Evolutionary conservation across 805 yeast species (phyloP), one percentile per base, ranked within the genome.

Genomic region (Debaryomyces hansenii): DNA sequence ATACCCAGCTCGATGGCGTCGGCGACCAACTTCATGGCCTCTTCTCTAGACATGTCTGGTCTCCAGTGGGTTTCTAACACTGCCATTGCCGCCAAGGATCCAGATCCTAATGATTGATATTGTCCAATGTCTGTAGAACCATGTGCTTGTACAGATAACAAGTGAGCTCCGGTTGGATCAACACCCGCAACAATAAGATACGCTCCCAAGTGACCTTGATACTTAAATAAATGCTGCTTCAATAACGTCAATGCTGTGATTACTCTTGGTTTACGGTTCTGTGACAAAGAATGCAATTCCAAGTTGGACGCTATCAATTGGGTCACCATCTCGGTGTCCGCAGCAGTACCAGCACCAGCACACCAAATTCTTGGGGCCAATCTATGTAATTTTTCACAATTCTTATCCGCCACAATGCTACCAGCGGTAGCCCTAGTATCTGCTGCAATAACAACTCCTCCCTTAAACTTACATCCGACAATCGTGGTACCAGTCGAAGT

Each of bases 311-410:
- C 82, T 56, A 90, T 90, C 62, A 94, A 77, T 67, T 90, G 96
- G 4, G 99, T 94, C 34, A 94, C 98, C 83, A 90, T 90, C 67
- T 94, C 98, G 10, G 97, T 94, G 66, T 94, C 99, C 6, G 99
- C 98, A 27, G 99, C 99, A n/a, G 99, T 94, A 67, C 99, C 99
- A 3, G 99, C 99, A 60, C 99, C 99, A 43, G 99, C 99, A 83
- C 99, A 92, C 97, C 97, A 92, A 64, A 91, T 90, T 61, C 79
- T 80, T 8, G 97, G 96, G 5, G 96, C 80, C 54, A 91, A 77
- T 56, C 95, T 74, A 70, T 92, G 97, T 54, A 94, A 77, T 70
- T 92, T 92, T 63, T 90, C 97, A 77, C 97, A 91, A 74, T 94
- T 94, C 75, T 94, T 94, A 72, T 94, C 98, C 6, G 99, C 99